These are phyloP conservation scores for Didymella arachidicola DNA, from an alignment of 2,329 filamentous ascomycete genomes.

Conservation along the genomic window DNA sequence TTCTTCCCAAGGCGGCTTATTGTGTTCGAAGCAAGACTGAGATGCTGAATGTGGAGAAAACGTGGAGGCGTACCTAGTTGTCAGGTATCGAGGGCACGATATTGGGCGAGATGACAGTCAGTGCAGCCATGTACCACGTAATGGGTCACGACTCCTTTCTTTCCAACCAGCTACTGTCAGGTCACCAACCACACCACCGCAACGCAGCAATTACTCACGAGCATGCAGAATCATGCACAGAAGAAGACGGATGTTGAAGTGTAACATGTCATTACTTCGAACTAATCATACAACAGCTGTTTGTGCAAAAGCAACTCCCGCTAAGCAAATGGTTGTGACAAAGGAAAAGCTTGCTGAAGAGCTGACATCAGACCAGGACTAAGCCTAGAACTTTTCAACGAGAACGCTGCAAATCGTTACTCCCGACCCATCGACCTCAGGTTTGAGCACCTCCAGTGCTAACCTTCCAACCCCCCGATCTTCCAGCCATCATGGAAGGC, in stretches of 20 bases:
- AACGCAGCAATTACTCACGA: too few relatives aligned
- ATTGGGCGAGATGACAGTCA: too few relatives aligned
- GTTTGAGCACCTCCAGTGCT: constrained; percentile 10
- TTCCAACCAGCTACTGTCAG: too few relatives aligned
- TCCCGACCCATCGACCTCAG: constrained; percentile 15
- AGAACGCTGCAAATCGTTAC: constrained; percentile 21
- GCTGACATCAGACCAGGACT: constrained; percentile 18
- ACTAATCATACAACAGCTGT: constrained; percentile 29
- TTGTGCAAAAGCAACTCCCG: constrained; percentile 9
- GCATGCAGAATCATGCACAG: neutral
- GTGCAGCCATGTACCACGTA: too few relatives aligned
- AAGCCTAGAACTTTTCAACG: constrained; percentile 20
- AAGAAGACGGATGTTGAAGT: constrained; percentile 1
- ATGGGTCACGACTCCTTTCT: too few relatives aligned
- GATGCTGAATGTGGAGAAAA: neutral
- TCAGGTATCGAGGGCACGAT: too few relatives aligned
- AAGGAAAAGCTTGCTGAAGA: constrained; percentile 25
- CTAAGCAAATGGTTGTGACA: constrained; percentile 24
- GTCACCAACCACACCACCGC: neutral
- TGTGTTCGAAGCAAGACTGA: neutral
- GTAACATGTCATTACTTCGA: constrained; percentile 20
- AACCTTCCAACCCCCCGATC: constrained; percentile 46
- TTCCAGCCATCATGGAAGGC: constrained; percentile 27
- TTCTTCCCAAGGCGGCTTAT: neutral
- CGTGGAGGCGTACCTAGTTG: too few relatives aligned